Evolutionary conservation across 768 basidiomycete species (phyloP), one percentile per base, ranked within the genome.

Genomic region (Pholiota conissans): DNA sequence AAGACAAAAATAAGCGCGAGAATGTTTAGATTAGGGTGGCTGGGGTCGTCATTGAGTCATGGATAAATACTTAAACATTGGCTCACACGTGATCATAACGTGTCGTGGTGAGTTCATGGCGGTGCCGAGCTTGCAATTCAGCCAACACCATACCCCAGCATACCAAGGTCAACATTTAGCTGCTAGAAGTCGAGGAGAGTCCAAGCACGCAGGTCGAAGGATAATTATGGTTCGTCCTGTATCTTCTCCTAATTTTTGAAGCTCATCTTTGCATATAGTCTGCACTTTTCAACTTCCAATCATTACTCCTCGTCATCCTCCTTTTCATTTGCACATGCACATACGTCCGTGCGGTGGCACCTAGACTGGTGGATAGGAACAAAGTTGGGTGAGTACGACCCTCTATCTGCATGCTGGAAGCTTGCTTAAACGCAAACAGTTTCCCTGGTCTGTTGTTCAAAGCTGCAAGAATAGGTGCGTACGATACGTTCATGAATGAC

Each of bases 241-340:
- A 18, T 45, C 42, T 45, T 13, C 24, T 45, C 3, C 20, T 11
- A 22, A 45, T 45, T 45, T 24, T 22, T 10, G 24, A 26, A 18
- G 20, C 22, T 22, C 42, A 2, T 45, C 2, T 45, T 45, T 0
- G 22, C 6, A 45, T 45, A 3, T 13, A 81, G 81, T 95, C 96
- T 27, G 97, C 97, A 2, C 82, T 99, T 22, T 98, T 98, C 86
- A 96, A 98, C 76, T 99, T 99, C 70, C 90, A 96, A 73, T 94
- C 95, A 0, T 82, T 99, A 18, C 82, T 99, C 18, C 86, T 96
- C 67, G 94, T 96, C 70, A 88, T 98, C 62, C 83, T 98, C 8
- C 82, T 99, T 49, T 80, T 91, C 71, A 94, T 98, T 58, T 99
- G 97, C 77, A 98, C 97, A 57, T 98, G 93, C 78, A 95, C 96